A percentile compares a stretch with the other conserved stretches of the same genome.
These are phyloP conservation scores for Backusella circina DNA, from an alignment of 192 early-diverging fungal species.

Conservation along the genomic window DNA sequence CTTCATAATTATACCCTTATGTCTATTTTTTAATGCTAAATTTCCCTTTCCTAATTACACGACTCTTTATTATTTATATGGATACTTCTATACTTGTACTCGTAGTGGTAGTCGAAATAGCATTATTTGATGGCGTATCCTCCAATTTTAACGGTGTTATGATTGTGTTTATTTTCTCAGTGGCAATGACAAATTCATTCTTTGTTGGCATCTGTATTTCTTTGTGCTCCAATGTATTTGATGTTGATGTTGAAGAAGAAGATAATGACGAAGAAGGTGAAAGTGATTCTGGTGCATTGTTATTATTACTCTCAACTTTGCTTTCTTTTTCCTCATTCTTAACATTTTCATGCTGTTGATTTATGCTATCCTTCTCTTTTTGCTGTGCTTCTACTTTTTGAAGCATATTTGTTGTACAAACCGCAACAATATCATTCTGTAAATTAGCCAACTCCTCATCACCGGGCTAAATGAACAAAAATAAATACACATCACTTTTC, in stretches of 20 bases:
- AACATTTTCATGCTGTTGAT: not conserved
- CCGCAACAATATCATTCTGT: constrained; percentile 35
- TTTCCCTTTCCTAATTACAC: not conserved
- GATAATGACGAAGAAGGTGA: not conserved
- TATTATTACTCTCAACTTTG: not conserved
- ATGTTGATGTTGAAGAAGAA: not conserved
- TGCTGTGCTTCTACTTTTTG: constrained; percentile 12
- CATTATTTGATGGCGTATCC: not conserved
- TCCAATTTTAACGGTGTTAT: not conserved
- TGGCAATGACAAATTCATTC: not conserved
- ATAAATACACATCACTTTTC: not conserved
- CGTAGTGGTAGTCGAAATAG: not conserved
- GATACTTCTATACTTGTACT: not conserved
- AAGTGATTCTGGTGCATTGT: not conserved
- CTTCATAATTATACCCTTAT: too few relatives aligned
- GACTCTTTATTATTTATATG: not conserved
- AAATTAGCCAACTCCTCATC: constrained; percentile 31
- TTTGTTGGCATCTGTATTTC: not conserved
- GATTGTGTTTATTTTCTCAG: not conserved
- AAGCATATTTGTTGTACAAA: constrained; percentile 35
- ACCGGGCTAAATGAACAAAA: constrained; percentile 7
- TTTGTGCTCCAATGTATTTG: not conserved
- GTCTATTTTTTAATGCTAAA: not conserved
- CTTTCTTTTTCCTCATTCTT: not conserved
- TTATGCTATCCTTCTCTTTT: not conserved